Base-by-base conservation (phyloP, 805 yeast genomes). In the Cyberlindnera bimundalis region DNA sequence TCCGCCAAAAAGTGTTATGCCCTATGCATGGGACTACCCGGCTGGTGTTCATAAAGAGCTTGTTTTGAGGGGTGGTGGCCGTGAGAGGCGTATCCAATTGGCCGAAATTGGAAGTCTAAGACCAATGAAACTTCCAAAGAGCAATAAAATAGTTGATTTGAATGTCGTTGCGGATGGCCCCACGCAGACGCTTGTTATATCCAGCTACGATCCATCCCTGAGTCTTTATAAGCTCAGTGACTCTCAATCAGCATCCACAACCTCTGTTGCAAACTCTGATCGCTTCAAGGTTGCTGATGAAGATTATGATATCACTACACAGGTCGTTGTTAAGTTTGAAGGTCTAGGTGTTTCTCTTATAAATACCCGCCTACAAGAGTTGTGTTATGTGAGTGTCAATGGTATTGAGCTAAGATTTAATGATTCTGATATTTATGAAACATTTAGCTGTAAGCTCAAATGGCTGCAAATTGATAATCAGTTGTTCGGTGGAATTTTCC, bases 161-260 rank as follows among this genome's bases (percentile, higher is more conserved):
- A 87, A 89, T 56, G 97, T 93, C 14, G 82, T 88, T 30, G 98
- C 97, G 0, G 98, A 93, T 67, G 99, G 98, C 0, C 96, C 96
- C 0, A 80, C 90, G 1, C 96, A 88, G 62, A 82, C 96, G 0
- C 72, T 93, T 48, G 83, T 88, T 5, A 82, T 93, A 4, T 76
- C 95, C 1, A 81, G 85, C 41, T 87, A 87, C 55, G 93, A 87
- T 52, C 83, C 90, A 6, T 75, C 80, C 2, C 71, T 76, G 6
- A 85, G 96, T 59, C 62, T 87, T 58, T 88, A 88, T 59, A 84
- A 84, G 56, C 43, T 66, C 31, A 60, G 56, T 26, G 51, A 55
- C 4, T 52, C 64, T 3, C 48, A 52, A 6, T 42, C 64, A 5
- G 53, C 59, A 15, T 54, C 63, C 0, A 58, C 75, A 0, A 42